Evolutionary conservation across 1,139 yeast species (phyloP).

Genomic region (Candida buenavistaensis): DNA sequence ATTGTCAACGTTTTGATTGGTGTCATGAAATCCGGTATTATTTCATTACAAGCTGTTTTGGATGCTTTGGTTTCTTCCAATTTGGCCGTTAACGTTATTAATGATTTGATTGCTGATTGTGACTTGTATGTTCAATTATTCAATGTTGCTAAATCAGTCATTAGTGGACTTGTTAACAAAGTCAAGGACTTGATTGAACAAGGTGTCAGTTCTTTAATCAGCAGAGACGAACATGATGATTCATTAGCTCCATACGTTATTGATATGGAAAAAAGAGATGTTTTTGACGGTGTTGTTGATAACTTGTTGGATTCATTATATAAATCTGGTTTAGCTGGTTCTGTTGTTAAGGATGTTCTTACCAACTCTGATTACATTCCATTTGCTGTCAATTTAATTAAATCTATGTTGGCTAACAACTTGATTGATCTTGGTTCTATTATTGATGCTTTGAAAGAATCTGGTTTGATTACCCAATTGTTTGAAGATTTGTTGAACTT

Average conservation of each 20-base stretch:
- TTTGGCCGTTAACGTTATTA: slow-evolving; percentile 35
- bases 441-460: slow-evolving; percentile 34
- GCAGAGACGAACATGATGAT: slow-evolving; percentile 18
- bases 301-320: slow-evolving; percentile 44
- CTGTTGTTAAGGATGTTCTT: slow-evolving; percentile 41
- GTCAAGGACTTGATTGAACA: slow-evolving; percentile 27
- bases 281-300: slow-evolving; percentile 30
- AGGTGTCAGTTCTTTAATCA: slow-evolving; percentile 19
- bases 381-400: slow-evolving; percentile 37
- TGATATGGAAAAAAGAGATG: slow-evolving; percentile 22
- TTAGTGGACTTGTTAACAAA: slow-evolving; percentile 28
- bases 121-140: slow-evolving; percentile 38
- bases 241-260: slow-evolving; percentile 10
- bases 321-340: slow-evolving; percentile 42
- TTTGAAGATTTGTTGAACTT: slow-evolving; percentile 35
- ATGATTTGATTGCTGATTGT: slow-evolving; percentile 45
- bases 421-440: slow-evolving; percentile 31
- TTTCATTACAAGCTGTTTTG: slow-evolving; percentile 35
- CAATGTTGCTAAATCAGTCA: slow-evolving; percentile 31
- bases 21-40: slow-evolving; percentile 33
- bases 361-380: slow-evolving; percentile 40
- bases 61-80: slow-evolving; percentile 41
- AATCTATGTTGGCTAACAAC: slow-evolving; percentile 28
- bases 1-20: slow-evolving; percentile 32
- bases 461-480: slow-evolving; percentile 39